Evolutionary conservation across 2,329 filamentous ascomycete genomes (phyloP), one percentile per base, ranked within the genome.

Genomic region (Trichophyton benhamiae): DNA sequence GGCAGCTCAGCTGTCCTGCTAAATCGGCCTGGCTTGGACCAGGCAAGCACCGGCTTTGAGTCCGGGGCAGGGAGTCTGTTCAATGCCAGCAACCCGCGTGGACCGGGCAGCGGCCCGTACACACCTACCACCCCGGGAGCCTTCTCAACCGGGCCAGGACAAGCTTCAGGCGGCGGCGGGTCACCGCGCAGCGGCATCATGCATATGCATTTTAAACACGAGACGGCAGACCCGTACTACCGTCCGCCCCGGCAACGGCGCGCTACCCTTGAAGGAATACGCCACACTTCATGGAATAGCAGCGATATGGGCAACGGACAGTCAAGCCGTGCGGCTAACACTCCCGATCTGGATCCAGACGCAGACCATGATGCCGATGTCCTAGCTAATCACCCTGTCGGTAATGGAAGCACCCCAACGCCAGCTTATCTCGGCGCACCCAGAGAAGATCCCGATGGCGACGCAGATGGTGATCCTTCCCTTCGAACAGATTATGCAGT

Each of bases 401-500:
- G 77, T 49, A 76, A 76, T 33, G 69, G 78, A 60, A 76, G 68
- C 15, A 53, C 80, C 1, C 79, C 80, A n/a, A 69, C 76, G 8
- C 77, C 81, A 38, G 81, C 81, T 5, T 82, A 83, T 67, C 70
- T 83, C 33, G 77, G 79, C 20, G 75, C 76, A 8, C 72, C 75
- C n/a, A 75, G 74, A 63, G 81, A 82, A 13, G 81, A 85, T 62
- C 77, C 80, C n/a, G 79, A 81, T 52, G 77, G 81, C 58, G 41
- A 65, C 65, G 72, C 67, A 65, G 41, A 65, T 65, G 72, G 67
- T 65, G 77, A 75, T 62, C 85, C 83, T 22, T 20, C 44, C 7
- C 44, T 48, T 22, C 81, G 84, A 55, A 86, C 88, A 1, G 92
- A 99, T 70, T 97, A 97, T 70, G 87, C 91, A 1, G 94, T 92